phyloP scores from a whole-genome alignment of 116 monocot genomes.

The Phalaenopsis hybrid region DNA sequence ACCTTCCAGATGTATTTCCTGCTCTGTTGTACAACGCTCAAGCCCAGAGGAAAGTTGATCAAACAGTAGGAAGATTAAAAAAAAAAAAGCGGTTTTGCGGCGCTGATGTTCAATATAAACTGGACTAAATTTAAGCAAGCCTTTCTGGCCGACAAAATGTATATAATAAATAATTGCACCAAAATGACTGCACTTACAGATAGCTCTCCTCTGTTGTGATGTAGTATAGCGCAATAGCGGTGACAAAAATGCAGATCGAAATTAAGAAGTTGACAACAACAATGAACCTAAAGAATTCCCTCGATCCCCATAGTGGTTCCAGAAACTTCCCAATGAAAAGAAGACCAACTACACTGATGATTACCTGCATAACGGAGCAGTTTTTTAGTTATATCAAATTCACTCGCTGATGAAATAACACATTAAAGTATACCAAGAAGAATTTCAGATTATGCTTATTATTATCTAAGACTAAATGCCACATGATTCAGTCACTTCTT shows the following conservation, averaged over 20 bases:
- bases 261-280: slow-evolving; percentile 72
- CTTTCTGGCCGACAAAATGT: neutral
- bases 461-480: neutral
- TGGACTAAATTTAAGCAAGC: neutral
- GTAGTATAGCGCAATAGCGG: slow-evolving; percentile 78
- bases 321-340: slow-evolving; percentile 73
- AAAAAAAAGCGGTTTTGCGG: neutral
- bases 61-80: neutral
- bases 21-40: neutral
- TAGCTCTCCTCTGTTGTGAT: slow-evolving; percentile 68
- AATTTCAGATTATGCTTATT: neutral
- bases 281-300: slow-evolving; percentile 84
- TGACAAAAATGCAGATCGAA: slow-evolving; percentile 59
- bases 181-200: slow-evolving; percentile 52
- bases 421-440: neutral
- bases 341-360: slow-evolving; percentile 65
- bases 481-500: neutral
- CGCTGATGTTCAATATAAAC: neutral
- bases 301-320: slow-evolving; percentile 86
- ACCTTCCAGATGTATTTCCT: neutral
- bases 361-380: slow-evolving; percentile 37
- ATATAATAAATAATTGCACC: neutral
- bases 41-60: neutral
- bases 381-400: neutral
- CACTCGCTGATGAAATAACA: neutral